Conservation (phyloP, 805 yeast species). For the Nakazawaea ambrosiae region DNA sequence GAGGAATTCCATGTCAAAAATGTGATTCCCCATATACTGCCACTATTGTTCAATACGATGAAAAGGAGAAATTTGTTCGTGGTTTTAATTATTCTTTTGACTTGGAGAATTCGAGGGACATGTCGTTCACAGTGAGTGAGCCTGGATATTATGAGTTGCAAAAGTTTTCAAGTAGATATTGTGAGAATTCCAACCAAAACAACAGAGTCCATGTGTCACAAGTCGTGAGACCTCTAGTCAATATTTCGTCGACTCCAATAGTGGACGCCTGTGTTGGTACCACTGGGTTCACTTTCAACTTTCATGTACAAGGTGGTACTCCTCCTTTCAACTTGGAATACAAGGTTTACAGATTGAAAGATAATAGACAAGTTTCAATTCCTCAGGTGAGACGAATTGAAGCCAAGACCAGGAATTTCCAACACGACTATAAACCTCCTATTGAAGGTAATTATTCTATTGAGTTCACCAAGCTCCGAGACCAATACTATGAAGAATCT, state of each 20-base stretch:
- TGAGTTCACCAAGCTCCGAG: conserved; percentile 57
- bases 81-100: conserved; percentile 21
- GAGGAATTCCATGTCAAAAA: conserved; percentile 17
- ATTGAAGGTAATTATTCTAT: conserved; percentile 78
- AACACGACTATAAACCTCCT: conserved; percentile 67
- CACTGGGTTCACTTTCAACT: conserved; percentile 65
- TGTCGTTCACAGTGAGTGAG: conserved; percentile 32
- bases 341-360: conserved; percentile 46
- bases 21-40: conserved; percentile 44
- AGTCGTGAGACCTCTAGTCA: conserved; percentile 34
- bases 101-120: conserved; percentile 18
- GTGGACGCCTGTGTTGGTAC: conserved; percentile 89
- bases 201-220: conserved; percentile 39
- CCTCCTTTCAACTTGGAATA: conserved; percentile 74
- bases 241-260: conserved; percentile 49
- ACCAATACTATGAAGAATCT: conserved; percentile 43
- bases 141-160: conserved; percentile 65
- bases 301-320: conserved; percentile 64
- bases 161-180: conserved; percentile 49
- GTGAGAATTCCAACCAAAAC: conserved; percentile 66
- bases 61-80: conserved; percentile 10
- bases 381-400: conserved; percentile 21
- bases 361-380: conserved; percentile 15
- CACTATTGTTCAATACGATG: conserved; percentile 22
- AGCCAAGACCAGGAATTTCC: conserved; percentile 23